phyloP scores from a whole-genome alignment of 768 basidiomycete species.

The Phylloporus rhodoxanthus region DNA sequence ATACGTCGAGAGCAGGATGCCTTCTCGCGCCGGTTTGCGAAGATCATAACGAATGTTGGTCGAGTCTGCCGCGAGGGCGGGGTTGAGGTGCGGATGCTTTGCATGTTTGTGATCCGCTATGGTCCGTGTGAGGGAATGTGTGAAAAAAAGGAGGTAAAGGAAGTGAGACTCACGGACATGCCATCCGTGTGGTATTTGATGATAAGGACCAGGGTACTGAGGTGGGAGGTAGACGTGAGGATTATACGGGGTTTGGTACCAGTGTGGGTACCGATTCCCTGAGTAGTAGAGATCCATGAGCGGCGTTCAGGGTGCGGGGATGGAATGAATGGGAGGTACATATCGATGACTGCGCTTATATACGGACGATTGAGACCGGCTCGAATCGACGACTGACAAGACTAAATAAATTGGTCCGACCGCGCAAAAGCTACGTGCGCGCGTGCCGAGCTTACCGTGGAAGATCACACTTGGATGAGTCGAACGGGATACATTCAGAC shows the following conservation, averaged over 20 bases:
- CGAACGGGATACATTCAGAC: too few species aligned
- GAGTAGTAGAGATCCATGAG: conserved; percentile 24
- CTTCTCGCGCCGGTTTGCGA: conserved; percentile 36
- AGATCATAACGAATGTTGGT: conserved; percentile 48
- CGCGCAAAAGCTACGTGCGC: neutral
- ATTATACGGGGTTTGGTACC: conserved; percentile 26
- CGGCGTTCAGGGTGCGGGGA: neutral
- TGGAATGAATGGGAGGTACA: neutral
- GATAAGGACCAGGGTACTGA: conserved; percentile 12
- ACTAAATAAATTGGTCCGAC: conserved; percentile 5
- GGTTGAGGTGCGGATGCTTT: conserved; percentile 49
- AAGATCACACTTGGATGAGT: neutral
- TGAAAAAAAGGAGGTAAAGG: neutral
- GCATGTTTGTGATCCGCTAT: conserved; percentile 25
- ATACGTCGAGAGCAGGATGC: conserved; percentile 41
- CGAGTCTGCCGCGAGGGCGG: conserved; percentile 46
- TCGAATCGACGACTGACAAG: neutral
- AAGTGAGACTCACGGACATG: conserved; percentile 8
- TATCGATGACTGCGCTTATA: conserved; percentile 1
- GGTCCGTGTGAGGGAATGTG: neutral
- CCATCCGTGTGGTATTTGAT: conserved; percentile 13
- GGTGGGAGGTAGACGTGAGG: conserved; percentile 28
- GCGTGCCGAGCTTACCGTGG: neutral
- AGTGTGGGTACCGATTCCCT: conserved; percentile 15
- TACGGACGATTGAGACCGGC: conserved; percentile 1